Conservation (phyloP, 441 rosid species). For the Arabidopsis lyrata region DNA sequence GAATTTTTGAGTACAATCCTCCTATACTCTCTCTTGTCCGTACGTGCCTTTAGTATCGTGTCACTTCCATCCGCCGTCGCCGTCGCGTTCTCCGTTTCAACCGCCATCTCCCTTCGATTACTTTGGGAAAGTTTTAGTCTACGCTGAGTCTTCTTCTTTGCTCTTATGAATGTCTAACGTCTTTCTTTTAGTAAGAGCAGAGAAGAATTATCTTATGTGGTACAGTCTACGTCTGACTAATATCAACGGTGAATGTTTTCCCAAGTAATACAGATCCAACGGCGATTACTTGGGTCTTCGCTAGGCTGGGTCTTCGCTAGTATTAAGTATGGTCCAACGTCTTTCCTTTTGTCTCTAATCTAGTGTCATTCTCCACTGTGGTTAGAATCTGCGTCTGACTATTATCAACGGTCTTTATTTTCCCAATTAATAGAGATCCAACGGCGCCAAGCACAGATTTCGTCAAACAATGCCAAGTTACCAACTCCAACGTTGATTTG, state of each 20-base stretch:
- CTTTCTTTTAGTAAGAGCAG: slow-evolving; percentile 3
- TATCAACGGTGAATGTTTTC: not conserved
- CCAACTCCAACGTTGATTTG: too few species aligned
- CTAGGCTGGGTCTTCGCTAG: not conserved
- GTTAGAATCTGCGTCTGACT: not conserved
- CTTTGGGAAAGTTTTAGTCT: slow-evolving; percentile 3
- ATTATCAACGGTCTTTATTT: not conserved
- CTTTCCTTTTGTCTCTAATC: not conserved
- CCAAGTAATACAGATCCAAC: not conserved
- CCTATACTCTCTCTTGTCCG: slow-evolving; percentile 74
- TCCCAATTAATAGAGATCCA: not conserved
- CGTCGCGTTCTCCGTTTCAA: slow-evolving; percentile 47
- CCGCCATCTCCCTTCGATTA: slow-evolving; percentile 50
- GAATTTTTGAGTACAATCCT: slow-evolving; percentile 73
- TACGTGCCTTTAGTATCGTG: slow-evolving; percentile 72
- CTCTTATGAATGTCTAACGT: not conserved
- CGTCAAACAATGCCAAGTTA: too few species aligned
- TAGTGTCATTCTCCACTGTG: not conserved
- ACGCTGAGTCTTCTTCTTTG: not conserved
- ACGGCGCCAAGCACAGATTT: not conserved
- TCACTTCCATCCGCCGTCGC: slow-evolving; percentile 28
- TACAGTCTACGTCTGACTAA: slow-evolving; percentile 2
- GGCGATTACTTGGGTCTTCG: not conserved
- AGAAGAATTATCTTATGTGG: slow-evolving; percentile 6
- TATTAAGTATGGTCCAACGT: not conserved